Evolutionary conservation across 2,329 filamentous ascomycete genomes (phyloP).

Genomic region (Scytalidium lignicola): DNA sequence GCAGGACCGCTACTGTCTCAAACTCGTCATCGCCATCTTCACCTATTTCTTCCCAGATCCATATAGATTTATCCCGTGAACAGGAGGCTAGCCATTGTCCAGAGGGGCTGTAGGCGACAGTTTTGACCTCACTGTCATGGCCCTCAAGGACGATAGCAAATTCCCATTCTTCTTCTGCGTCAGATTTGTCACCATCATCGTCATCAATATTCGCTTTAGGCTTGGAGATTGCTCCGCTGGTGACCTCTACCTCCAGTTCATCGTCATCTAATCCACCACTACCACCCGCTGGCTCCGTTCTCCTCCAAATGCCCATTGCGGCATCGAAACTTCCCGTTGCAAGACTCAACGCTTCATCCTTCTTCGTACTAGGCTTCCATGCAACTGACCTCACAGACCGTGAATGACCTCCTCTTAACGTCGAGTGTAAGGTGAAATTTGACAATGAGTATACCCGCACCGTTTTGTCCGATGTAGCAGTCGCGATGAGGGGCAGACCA

Average conservation of each 20-base stretch:
- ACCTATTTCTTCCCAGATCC: constrained; percentile 95
- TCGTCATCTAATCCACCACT: constrained; percentile 17
- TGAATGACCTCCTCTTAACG: constrained; percentile 81
- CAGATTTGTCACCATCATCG: constrained; percentile 35
- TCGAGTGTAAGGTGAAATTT: constrained; percentile 72
- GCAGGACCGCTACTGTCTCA: constrained; percentile 91
- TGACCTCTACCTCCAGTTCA: constrained; percentile 40
- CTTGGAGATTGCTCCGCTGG: constrained; percentile 13
- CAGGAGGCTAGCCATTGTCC: constrained; percentile 84
- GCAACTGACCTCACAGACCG: constrained; percentile 79
- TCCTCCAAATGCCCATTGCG: constrained; percentile 79
- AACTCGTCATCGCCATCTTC: constrained; percentile 84
- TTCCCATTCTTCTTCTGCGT: constrained; percentile 74
- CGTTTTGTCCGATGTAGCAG: constrained; percentile 77
- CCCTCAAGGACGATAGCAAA: constrained; percentile 90
- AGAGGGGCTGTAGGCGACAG: constrained; percentile 66
- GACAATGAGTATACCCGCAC: constrained; percentile 86
- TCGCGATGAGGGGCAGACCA: constrained; percentile 75
- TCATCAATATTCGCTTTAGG: constrained; percentile 17
- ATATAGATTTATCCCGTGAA: constrained; percentile 87
- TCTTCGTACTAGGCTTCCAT: constrained; percentile 73
- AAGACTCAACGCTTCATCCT: constrained; percentile 63
- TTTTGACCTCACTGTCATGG: constrained; percentile 90
- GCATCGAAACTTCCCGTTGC: constrained; percentile 93
- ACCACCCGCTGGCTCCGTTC: constrained; percentile 31